Evolutionary conservation across 2,329 filamentous ascomycete species (phyloP).

Genomic region (Monilinia fructigena): DNA sequence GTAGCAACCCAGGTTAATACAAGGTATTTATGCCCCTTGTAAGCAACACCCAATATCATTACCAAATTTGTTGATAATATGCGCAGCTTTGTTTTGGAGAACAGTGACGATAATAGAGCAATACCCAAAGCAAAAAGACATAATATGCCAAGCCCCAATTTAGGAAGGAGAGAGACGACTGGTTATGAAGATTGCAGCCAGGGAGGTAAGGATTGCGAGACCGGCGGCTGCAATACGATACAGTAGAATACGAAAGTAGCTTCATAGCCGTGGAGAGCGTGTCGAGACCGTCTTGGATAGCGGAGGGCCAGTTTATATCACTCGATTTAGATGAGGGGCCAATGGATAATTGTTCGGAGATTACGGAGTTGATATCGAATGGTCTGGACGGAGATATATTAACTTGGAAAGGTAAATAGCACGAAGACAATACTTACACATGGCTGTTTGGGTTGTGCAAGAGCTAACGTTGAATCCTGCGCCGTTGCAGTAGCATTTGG

Average conservation of each 20-base stretch:
- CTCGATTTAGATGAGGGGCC: slow-evolving; percentile 45
- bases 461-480: slow-evolving; percentile 52
- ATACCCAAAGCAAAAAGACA: slow-evolving; percentile 61
- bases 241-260: slow-evolving; percentile 60
- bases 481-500: slow-evolving; percentile 41
- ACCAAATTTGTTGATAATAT: slow-evolving; percentile 46
- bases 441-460: slow-evolving; percentile 53
- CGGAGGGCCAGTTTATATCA: slow-evolving; percentile 55
- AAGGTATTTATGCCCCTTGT: slow-evolving; percentile 54
- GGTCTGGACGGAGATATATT: slow-evolving; percentile 34
- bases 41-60: slow-evolving; percentile 39
- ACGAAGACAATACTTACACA: slow-evolving; percentile 43
- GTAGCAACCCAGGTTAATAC: slow-evolving; percentile 60
- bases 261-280: slow-evolving; percentile 50
- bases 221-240: slow-evolving; percentile 54
- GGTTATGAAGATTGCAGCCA: slow-evolving; percentile 46
- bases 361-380: slow-evolving; percentile 51
- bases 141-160: slow-evolving; percentile 49
- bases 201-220: slow-evolving; percentile 48
- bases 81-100: slow-evolving; percentile 52
- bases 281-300: slow-evolving; percentile 53
- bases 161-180: slow-evolving; percentile 46
- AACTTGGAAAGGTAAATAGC: background rate
- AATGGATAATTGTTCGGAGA: slow-evolving; percentile 50
- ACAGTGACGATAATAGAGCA: slow-evolving; percentile 74